These are phyloP conservation scores for Leccinum longicurvipes DNA, from an alignment of 768 basidiomycete species.

Conservation along the genomic window DNA sequence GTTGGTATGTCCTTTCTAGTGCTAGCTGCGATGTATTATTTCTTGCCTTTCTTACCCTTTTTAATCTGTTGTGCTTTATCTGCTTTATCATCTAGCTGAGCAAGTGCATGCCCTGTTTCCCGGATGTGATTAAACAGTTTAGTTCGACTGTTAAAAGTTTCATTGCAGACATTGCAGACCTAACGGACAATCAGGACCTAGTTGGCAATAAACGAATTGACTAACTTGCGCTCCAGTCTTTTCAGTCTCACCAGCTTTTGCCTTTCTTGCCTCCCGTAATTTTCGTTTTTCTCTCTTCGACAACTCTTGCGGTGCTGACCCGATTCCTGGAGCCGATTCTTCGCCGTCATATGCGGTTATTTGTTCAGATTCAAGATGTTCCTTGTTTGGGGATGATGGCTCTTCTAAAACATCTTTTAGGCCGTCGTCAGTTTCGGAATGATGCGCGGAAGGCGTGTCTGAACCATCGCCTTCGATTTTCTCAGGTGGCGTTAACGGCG, in stretches of 20 bases:
- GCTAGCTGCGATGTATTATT: conserved; percentile 6
- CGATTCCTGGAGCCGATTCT: neutral
- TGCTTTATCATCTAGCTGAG: conserved; percentile 34
- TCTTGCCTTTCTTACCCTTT: conserved; percentile 35
- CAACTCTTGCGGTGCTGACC: conserved; percentile 27
- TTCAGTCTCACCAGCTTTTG: conserved; percentile 11
- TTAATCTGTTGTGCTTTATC: conserved; percentile 25
- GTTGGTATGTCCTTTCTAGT: conserved; percentile 10
- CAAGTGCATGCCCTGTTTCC: conserved; percentile 66
- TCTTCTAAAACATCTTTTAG: conserved; percentile 12
- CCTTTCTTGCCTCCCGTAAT: conserved; percentile 73
- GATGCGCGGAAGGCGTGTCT: neutral
- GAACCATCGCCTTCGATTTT: conserved; percentile 2
- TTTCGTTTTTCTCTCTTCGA: conserved; percentile 84
- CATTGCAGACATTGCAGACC: conserved; percentile 69
- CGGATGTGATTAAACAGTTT: conserved; percentile 74
- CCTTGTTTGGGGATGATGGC: conserved; percentile 1
- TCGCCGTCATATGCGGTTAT: neutral
- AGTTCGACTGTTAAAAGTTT: conserved; percentile 62
- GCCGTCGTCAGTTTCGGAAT: neutral
- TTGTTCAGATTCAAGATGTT: conserved; percentile 5
- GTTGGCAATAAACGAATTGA: neutral
- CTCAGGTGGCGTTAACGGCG: conserved; percentile 14
- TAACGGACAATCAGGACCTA: conserved; percentile 18
- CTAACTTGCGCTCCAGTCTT: conserved; percentile 8